phyloP scores from a whole-genome alignment of 2,329 filamentous ascomycete genomes.

The Metarhizium guizhouense region DNA sequence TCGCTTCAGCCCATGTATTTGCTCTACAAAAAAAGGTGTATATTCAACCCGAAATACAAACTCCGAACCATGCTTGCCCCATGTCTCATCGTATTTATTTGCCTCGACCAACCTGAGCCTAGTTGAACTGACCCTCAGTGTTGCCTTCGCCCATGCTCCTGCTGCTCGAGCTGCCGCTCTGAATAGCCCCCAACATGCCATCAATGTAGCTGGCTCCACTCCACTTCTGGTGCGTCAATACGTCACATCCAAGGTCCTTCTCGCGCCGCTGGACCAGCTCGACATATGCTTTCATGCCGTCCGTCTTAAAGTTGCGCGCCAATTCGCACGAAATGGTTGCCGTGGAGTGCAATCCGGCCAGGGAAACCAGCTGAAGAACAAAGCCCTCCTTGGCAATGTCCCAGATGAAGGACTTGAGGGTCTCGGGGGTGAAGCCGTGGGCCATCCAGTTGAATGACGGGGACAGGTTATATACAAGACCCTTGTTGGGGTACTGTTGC shows the following conservation, averaged over 20 bases:
- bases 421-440: conserved; percentile 78
- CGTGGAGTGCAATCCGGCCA: conserved; percentile 58
- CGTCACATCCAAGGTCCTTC: conserved; percentile 84
- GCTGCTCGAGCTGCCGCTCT: conserved; percentile 81
- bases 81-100: too few species aligned
- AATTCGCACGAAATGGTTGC: conserved; percentile 63
- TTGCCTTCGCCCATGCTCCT: conserved; percentile 95
- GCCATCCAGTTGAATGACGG: conserved; percentile 99
- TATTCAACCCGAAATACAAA: background rate
- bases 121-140: conserved; percentile 64
- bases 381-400: conserved; percentile 86
- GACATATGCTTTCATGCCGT: conserved; percentile 98
- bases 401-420: conserved; percentile 89
- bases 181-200: conserved; percentile 80
- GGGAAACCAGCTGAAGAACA: conserved; percentile 57
- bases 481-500: conserved; percentile 63
- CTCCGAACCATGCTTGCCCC: conserved; percentile 3
- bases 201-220: conserved; percentile 65
- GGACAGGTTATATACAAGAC: conserved; percentile 90
- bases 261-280: conserved; percentile 81
- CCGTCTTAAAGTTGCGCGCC: conserved; percentile 70
- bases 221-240: conserved; percentile 93
- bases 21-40: background rate
- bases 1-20: too few species aligned
- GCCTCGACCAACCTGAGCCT: conserved; percentile 1